Conservation (phyloP, 2,329 filamentous ascomycete species). For the Juglanconis sp. region DNA sequence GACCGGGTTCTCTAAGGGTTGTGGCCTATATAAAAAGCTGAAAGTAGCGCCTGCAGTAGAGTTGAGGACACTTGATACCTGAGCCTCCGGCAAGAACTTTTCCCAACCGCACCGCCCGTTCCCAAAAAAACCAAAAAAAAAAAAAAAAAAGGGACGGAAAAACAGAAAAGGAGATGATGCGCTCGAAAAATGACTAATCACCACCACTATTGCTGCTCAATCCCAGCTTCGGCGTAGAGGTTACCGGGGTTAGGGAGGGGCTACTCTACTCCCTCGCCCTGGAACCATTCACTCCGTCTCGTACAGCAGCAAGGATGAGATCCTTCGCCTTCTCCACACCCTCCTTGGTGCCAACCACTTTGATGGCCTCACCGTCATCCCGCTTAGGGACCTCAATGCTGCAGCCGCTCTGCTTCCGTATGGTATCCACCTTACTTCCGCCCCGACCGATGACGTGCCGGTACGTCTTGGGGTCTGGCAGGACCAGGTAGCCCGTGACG, state of each 20-base stretch:
- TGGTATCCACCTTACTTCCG: conserved; percentile 87
- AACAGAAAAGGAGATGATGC: background rate
- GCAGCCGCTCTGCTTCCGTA: conserved; percentile 88
- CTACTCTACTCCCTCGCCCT: conserved; percentile 21
- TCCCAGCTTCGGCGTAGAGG: background rate
- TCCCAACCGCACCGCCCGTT: background rate
- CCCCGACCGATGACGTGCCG: conserved; percentile 85
- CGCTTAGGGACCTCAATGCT: conserved; percentile 90
- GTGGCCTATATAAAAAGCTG: background rate
- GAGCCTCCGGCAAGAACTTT: background rate
- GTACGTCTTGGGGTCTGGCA: conserved; percentile 87
- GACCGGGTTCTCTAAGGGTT: background rate
- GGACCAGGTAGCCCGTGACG: conserved; percentile 79
- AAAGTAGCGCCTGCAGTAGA: background rate
- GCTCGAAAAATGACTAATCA: background rate
- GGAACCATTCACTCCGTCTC: conserved; percentile 47
- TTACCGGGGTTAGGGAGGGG: background rate
- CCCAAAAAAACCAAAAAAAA: background rate
- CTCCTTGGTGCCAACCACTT: conserved; percentile 75
- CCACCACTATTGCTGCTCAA: background rate
- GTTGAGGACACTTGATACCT: background rate
- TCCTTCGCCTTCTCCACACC: conserved; percentile 85
- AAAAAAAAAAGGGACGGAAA: background rate
- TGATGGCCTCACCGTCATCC: conserved; percentile 84
- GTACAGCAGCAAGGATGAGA: conserved; percentile 80